These are phyloP conservation scores for Lanmaoa pseudosensibilis DNA, from an alignment of 768 basidiomycete genomes.

Conservation along the genomic window DNA sequence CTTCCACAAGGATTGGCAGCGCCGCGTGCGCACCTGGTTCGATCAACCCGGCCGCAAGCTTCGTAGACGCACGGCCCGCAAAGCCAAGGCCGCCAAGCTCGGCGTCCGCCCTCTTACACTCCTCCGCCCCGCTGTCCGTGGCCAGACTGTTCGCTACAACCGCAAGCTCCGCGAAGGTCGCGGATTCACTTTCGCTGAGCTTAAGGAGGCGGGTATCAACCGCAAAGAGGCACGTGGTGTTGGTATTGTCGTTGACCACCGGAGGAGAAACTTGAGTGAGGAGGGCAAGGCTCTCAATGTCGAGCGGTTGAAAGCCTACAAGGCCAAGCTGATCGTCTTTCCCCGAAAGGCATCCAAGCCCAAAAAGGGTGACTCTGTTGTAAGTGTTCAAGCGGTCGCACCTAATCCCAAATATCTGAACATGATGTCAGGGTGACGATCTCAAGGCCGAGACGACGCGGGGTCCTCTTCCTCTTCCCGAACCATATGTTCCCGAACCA, in stretches of 20 bases:
- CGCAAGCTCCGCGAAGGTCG: slow-evolving; percentile 95
- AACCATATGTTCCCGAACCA: slow-evolving; percentile 65
- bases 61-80: slow-evolving; percentile 89
- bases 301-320: slow-evolving; percentile 92
- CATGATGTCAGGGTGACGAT: slow-evolving; percentile 64
- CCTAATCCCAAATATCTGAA: slow-evolving; percentile 4
- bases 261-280: slow-evolving; percentile 93
- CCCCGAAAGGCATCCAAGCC: slow-evolving; percentile 93
- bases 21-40: slow-evolving; percentile 95
- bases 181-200: slow-evolving; percentile 91
- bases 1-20: slow-evolving; percentile 99
- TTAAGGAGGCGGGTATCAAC: slow-evolving; percentile 94
- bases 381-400: slow-evolving; percentile 40
- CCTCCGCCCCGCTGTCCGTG: slow-evolving; percentile 96
- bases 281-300: slow-evolving; percentile 97
- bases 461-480: slow-evolving; percentile 62
- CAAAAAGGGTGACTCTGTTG: slow-evolving; percentile 93
- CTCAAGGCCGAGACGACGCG: slow-evolving; percentile 79
- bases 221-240: slow-evolving; percentile 90
- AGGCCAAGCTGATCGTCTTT: slow-evolving; percentile 91
- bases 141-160: slow-evolving; percentile 97
- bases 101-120: slow-evolving; percentile 89
- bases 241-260: slow-evolving; percentile 95
- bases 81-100: slow-evolving; percentile 84
- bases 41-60: slow-evolving; percentile 99